These are phyloP conservation scores for Adenanthera pavonina DNA, from an alignment of 306 rosid species.

Conservation along the genomic window DNA sequence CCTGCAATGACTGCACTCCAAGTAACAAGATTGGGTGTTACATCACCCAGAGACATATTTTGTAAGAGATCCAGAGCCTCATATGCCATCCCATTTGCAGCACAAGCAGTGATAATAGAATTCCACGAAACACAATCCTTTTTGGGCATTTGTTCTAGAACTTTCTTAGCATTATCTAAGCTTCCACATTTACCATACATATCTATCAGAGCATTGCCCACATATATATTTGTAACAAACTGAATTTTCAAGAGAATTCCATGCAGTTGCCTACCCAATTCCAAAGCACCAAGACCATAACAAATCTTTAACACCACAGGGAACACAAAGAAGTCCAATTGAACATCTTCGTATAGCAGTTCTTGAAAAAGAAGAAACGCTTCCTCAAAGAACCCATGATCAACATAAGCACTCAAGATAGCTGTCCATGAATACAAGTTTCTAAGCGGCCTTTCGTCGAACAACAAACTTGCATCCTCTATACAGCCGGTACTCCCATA, in stretches of 20 bases:
- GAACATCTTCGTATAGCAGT: conserved; percentile 33
- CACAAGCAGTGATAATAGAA: conserved; percentile 58
- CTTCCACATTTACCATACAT: conserved; percentile 66
- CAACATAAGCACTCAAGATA: conserved; percentile 43
- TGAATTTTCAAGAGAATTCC: conserved; percentile 45
- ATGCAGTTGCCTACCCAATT: conserved; percentile 54
- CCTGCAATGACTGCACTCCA: conserved; percentile 71
- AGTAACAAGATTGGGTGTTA: conserved; percentile 54
- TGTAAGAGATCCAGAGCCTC: conserved; percentile 59
- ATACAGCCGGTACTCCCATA: conserved; percentile 44
- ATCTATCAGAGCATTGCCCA: conserved; percentile 60
- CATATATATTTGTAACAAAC: conserved; percentile 47
- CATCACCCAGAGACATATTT: conserved; percentile 42
- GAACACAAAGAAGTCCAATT: conserved; percentile 53
- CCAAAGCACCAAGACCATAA: conserved; percentile 44
- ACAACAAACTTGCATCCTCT: conserved; percentile 41
- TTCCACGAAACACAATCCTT: conserved; percentile 65
- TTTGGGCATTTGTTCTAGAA: conserved; percentile 43
- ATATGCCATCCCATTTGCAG: conserved; percentile 52
- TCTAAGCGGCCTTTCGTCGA: conserved; percentile 54
- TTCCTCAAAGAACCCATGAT: conserved; percentile 45
- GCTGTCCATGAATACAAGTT: conserved; percentile 60
- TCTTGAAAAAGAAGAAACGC: conserved; percentile 39
- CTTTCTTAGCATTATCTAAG: conserved; percentile 54
- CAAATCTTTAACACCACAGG: conserved; percentile 55